These are phyloP conservation scores for Acanthamoeba triangularis DNA, from an alignment of 208 protist species.

Conservation along the genomic window DNA sequence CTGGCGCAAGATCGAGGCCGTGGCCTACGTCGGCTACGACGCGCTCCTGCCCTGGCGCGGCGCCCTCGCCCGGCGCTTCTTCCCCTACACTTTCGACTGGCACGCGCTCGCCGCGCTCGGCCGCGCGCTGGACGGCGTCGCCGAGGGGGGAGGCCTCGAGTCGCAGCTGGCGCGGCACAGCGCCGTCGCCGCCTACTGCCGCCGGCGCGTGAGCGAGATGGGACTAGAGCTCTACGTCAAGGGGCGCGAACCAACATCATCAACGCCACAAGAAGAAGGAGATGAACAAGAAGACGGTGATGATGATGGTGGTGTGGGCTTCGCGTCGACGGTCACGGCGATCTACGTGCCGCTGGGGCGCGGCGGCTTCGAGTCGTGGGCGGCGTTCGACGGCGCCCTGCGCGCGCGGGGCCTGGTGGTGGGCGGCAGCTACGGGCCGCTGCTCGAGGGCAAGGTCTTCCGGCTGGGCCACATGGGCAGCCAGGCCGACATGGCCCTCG, in stretches of 20 bases:
- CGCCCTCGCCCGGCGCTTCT: not conserved
- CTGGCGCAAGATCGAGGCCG: slow-evolving; percentile 65
- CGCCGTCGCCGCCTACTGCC: slow-evolving; percentile 15
- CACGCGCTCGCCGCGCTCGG: slow-evolving; percentile 1
- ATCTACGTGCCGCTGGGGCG: slow-evolving; percentile 38
- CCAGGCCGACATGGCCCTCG: slow-evolving; percentile 52
- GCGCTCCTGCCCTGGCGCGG: slow-evolving; percentile 31
- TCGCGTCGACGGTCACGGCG: slow-evolving; percentile 62
- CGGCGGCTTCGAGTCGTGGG: slow-evolving; percentile 4
- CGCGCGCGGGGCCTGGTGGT: slow-evolving; percentile 22
- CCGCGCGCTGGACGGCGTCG: slow-evolving; percentile 19
- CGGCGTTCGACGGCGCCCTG: slow-evolving; percentile 35
- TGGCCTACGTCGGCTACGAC: slow-evolving; percentile 61
- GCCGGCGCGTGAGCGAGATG: not conserved
- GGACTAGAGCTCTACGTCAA: slow-evolving; percentile 26
- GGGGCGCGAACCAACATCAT: not conserved
- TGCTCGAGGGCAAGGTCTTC: slow-evolving; percentile 53
- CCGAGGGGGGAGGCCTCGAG: not conserved
- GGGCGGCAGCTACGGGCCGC: slow-evolving; percentile 67
- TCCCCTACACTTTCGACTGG: slow-evolving; percentile 73
- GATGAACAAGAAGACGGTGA: not conserved
- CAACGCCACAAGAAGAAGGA: not conserved
- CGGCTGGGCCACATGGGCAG: slow-evolving; percentile 75
- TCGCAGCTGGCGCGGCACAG: not conserved
- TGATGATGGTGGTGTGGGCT: not conserved